Evolutionary conservation across 192 early-diverging fungal genomes (phyloP).

Genomic region (Coemansia sp.): DNA sequence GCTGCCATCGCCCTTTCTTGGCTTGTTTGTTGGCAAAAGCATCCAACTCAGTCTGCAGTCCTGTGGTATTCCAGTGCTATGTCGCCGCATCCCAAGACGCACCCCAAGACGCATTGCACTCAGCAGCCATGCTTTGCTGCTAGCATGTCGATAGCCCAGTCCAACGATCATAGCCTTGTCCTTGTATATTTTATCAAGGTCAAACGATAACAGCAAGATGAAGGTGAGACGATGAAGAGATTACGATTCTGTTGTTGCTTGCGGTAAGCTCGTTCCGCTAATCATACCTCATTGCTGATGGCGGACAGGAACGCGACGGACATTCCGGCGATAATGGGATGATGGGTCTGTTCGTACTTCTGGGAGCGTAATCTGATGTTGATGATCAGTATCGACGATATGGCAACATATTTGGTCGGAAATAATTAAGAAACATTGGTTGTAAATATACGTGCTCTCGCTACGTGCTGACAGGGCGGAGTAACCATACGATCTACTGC

Average conservation of each 20-base stretch:
- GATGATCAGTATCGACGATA: too few relatives aligned
- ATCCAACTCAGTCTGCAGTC: constrained; percentile 45
- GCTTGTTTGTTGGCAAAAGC: constrained; percentile 49
- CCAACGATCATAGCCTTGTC: not conserved
- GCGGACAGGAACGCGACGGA: not conserved
- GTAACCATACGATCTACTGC: not conserved
- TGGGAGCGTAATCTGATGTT: too few relatives aligned
- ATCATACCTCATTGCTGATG: not conserved
- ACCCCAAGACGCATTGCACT: too few relatives aligned
- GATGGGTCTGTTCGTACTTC: not conserved
- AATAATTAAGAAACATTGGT: not conserved
- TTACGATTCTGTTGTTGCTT: not conserved
- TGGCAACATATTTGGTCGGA: too few relatives aligned
- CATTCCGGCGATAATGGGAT: not conserved
- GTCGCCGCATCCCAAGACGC: not conserved
- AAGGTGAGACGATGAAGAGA: not conserved
- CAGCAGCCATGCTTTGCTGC: not conserved
- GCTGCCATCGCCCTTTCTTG: constrained; percentile 7
- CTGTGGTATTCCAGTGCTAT: constrained; percentile 23
- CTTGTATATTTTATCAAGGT: not conserved
- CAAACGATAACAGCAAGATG: too few relatives aligned
- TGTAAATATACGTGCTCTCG: not conserved
- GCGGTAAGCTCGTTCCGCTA: not conserved
- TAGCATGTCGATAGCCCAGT: not conserved
- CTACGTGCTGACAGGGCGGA: not conserved